Percentiles rank a stretch among this genome's conserved stretches.
phyloP scores from a whole-genome alignment of 2,329 filamentous ascomycete genomes.

The Aureobasidium sp. region DNA sequence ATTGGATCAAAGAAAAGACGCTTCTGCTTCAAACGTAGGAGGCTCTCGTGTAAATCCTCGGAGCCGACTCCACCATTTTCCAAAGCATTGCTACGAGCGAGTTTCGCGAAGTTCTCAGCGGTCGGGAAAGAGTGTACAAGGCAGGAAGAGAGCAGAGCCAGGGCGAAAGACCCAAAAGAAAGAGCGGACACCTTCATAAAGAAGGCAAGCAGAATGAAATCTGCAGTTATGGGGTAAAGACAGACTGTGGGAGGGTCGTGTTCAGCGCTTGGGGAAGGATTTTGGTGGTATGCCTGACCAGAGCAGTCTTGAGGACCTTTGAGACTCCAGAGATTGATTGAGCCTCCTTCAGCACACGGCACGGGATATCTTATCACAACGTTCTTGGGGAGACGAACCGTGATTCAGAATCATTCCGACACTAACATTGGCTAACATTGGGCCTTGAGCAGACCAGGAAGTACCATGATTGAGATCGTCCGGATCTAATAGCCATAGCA shows the following conservation, averaged over 20 bases:
- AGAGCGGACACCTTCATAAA: conserved; percentile 6
- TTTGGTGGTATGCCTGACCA: not conserved
- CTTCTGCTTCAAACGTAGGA: not conserved
- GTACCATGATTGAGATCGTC: not conserved
- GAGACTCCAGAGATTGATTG: not conserved
- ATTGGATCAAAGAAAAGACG: not conserved
- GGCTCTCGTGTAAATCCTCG: not conserved
- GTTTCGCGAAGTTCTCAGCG: not conserved
- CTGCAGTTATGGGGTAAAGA: not conserved
- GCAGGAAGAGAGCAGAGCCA: not conserved
- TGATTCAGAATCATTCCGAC: too few species aligned
- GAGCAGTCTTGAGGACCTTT: not conserved
- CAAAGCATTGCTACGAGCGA: not conserved
- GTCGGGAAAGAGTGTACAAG: conserved; percentile 3
- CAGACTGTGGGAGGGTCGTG: not conserved
- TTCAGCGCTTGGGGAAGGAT: too few species aligned
- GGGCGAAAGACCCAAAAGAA: not conserved
- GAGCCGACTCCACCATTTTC: not conserved
- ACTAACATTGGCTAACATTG: not conserved
- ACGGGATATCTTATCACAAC: not conserved
- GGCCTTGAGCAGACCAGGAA: not conserved
- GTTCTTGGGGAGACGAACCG: not conserved
- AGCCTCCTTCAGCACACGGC: too few species aligned
- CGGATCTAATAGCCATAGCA: not conserved
- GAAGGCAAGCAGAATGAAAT: not conserved